Percentiles rank a stretch among this genome's conserved stretches.
Conservation (phyloP, 495 filamentous ascomycete species). For the Pyronema domesticum region DNA sequence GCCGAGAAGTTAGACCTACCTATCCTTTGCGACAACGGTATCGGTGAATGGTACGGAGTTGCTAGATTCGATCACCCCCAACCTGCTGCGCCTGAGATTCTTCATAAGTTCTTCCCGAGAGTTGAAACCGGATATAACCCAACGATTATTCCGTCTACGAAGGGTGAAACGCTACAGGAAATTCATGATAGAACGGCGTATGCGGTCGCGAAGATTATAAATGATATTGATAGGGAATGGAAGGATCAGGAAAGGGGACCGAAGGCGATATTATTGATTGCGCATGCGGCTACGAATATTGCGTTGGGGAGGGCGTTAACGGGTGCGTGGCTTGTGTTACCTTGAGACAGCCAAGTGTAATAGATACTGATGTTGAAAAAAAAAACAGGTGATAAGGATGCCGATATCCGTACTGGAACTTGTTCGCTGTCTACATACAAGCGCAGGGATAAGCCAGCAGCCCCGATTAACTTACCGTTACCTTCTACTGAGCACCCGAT, state of each 20-base stretch:
- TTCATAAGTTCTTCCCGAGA: slow-evolving; percentile 48
- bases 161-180: slow-evolving; percentile 58
- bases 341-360: too few relatives aligned
- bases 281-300: slow-evolving; percentile 82
- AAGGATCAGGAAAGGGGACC: slow-evolving; percentile 29
- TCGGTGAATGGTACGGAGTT: slow-evolving; percentile 71
- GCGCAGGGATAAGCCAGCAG: slow-evolving; percentile 16
- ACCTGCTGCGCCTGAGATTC: slow-evolving; percentile 40
- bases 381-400: slow-evolving; percentile 34
- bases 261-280: slow-evolving; percentile 54
- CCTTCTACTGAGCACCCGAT: slow-evolving; percentile 18
- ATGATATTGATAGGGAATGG: slow-evolving; percentile 44
- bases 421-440: slow-evolving; percentile 54
- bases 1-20: slow-evolving; percentile 35
- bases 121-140: slow-evolving; percentile 38
- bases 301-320: slow-evolving; percentile 67
- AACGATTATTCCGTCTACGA: slow-evolving; percentile 42
- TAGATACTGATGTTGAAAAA: too few relatives aligned
- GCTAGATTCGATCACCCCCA: slow-evolving; percentile 69
- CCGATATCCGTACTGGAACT: slow-evolving; percentile 80
- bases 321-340: slow-evolving; percentile 5
- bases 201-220: slow-evolving; percentile 50
- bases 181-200: slow-evolving; percentile 67
- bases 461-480: slow-evolving; percentile 20
- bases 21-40: slow-evolving; percentile 15